Base-by-base conservation (phyloP, 225 moss, liverwort and hornwort genomes). In the Bryum argenteum region DNA sequence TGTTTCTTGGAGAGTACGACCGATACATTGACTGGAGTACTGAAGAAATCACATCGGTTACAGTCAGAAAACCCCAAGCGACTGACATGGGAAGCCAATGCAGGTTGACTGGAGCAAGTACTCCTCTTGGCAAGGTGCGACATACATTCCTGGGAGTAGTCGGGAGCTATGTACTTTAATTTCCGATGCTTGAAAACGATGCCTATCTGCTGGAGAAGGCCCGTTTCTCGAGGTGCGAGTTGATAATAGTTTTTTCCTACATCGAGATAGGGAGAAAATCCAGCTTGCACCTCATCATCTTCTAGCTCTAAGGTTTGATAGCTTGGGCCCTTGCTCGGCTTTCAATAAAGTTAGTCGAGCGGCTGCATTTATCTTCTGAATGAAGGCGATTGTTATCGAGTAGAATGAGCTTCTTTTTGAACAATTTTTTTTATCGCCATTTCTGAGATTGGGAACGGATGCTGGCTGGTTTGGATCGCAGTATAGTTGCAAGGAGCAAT, bases 1-100 rank as follows among this genome's bases (percentile, higher is more conserved):
- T 50, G 74, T 82, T 74, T 66, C 66, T 74, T 70, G 66, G 61
- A 61, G 20, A 56, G 74, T 74, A 74, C 66, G 33, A 74, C 66
- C 66, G 33, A 71, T 70, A n/a, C 14, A 70, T 66, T 73, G 47
- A 54, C 73, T 3, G 70, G 53, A 65, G 70, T 65, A 47, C 43
- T 33, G 51, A 39, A 61, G 71, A 55, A 74, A n/a, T 45, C 21
- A 8, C 54, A 66, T n/a, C 55, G 60, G 66, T 78, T 56, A 56
- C 62, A 50, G 74, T 53, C 38, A 16, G 16, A 8, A 33, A 24
- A 65, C 20, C 59, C 40, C 53, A 73, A 72, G 65, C 41, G 61
- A 51, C 65, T 71, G 75, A 66, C 71, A 54, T 10, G 37, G 37
- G 69, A 62, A 69, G 44, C 26, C 59, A 53, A 59, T 41, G 57